Conservation (phyloP, 1,284 basidiomycete genomes). For the Agaricales sp. region DNA sequence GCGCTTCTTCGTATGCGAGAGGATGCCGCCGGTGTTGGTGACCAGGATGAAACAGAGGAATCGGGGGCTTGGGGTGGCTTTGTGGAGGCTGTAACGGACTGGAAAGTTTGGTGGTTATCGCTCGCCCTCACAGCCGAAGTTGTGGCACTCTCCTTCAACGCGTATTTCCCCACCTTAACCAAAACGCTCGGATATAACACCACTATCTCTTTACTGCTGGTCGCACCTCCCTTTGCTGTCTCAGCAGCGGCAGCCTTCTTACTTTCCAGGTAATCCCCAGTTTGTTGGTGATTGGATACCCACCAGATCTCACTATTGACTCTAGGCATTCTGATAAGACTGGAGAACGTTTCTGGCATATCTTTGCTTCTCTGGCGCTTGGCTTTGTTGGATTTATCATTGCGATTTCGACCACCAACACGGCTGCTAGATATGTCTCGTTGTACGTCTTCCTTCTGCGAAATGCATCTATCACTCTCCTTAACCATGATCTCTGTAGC, state of each 20-base stretch:
- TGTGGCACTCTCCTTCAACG: slow-evolving; percentile 57
- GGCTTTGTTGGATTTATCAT: slow-evolving; percentile 70
- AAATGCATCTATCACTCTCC: slow-evolving; percentile 1
- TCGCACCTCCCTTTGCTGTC: slow-evolving; percentile 71
- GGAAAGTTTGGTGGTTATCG: slow-evolving; percentile 69
- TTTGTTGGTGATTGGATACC: neutral
- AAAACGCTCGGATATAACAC: slow-evolving; percentile 59
- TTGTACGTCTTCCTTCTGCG: slow-evolving; percentile 32
- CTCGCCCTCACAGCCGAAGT: slow-evolving; percentile 41
- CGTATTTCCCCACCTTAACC: slow-evolving; percentile 58
- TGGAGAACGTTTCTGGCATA: slow-evolving; percentile 60
- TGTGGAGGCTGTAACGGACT: slow-evolving; percentile 50
- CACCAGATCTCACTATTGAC: neutral
- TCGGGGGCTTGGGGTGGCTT: slow-evolving; percentile 34
- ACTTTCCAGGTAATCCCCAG: slow-evolving; percentile 30
- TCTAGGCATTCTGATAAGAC: slow-evolving; percentile 60
- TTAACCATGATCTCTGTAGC: slow-evolving; percentile 26
- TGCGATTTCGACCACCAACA: slow-evolving; percentile 61
- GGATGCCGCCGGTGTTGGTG: slow-evolving; percentile 59
- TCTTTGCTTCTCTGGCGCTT: slow-evolving; percentile 37
- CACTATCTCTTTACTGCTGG: slow-evolving; percentile 61
- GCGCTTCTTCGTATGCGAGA: slow-evolving; percentile 60
- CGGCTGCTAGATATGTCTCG: slow-evolving; percentile 57
- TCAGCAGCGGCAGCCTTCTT: slow-evolving; percentile 43
- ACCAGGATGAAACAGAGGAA: slow-evolving; percentile 31